Evolutionary conservation across 768 basidiomycete species (phyloP).

Genomic region (Xerocomellus chrysenteron): DNA sequence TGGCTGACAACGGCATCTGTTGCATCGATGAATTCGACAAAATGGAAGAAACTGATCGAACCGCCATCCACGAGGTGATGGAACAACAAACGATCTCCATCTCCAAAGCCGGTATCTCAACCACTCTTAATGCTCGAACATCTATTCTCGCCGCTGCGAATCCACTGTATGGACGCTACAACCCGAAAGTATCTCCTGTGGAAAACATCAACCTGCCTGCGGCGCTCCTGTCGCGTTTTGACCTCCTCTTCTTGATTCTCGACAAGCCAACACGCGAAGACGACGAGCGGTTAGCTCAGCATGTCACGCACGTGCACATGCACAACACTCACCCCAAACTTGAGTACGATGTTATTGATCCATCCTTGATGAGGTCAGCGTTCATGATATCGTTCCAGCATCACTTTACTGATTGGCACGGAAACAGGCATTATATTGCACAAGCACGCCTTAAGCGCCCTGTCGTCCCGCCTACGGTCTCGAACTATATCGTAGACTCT

Average conservation of each 20-base stretch:
- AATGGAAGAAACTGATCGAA: conserved; percentile 98
- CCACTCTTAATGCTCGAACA: conserved; percentile 95
- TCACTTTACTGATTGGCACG: conserved; percentile 1
- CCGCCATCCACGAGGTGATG: conserved; percentile 99
- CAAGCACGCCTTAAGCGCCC: conserved; percentile 86
- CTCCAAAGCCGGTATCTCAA: conserved; percentile 98
- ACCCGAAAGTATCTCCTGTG: conserved; percentile 94
- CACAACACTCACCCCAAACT: conserved; percentile 85
- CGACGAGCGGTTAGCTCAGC: conserved; percentile 93
- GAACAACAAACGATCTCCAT: conserved; percentile 99
- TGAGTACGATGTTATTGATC: conserved; percentile 81
- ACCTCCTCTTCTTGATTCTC: conserved; percentile 92
- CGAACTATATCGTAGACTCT: conserved; percentile 90
- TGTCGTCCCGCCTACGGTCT: conserved; percentile 84
- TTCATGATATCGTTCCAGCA: background rate
- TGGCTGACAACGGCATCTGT: conserved; percentile 99
- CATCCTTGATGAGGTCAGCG: conserved; percentile 80
- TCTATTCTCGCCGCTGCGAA: conserved; percentile 98
- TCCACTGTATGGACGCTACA: conserved; percentile 96
- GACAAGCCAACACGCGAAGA: conserved; percentile 95
- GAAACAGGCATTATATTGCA: conserved; percentile 87
- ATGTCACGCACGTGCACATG: conserved; percentile 99
- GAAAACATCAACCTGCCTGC: conserved; percentile 99
- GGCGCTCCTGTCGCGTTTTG: conserved; percentile 93
- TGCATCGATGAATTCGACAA: conserved; percentile 99